Evolutionary conservation across 1,284 basidiomycete genomes (phyloP), one percentile per base, ranked within the genome.

Genomic region (Inonotus hispidus): DNA sequence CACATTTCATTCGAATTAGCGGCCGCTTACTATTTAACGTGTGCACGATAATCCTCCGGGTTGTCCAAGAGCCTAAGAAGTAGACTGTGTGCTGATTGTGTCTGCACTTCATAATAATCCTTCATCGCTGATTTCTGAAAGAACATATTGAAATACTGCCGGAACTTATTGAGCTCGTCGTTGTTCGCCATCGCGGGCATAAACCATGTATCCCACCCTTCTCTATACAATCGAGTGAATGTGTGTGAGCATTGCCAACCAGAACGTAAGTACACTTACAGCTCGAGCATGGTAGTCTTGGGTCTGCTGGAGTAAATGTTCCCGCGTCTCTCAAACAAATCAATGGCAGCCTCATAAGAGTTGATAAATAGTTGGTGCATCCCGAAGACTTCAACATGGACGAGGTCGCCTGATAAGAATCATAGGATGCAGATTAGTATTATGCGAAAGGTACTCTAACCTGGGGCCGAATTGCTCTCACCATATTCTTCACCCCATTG

Each of bases 401-500:
- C 68, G 32, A 79, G 53, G 32, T 68, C 68, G 25, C 68, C 68
- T 68, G n/a, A 13, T 27, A 52, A 49, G 35, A 47, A 52, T 50
- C n/a, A n/a, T n/a, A n/a, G n/a, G n/a, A n/a, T n/a, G n/a, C n/a
- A n/a, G n/a, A n/a, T n/a, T n/a, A n/a, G n/a, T n/a, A n/a, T n/a
- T n/a, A n/a, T n/a, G n/a, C n/a, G n/a, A n/a, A n/a, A n/a, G n/a
- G n/a, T n/a, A n/a, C n/a, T n/a, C n/a, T n/a, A n/a, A n/a, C n/a
- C n/a, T n/a, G n/a, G n/a, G n/a, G n/a, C n/a, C n/a, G n/a, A n/a
- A n/a, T n/a, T n/a, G 16, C 14, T 47, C 32, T 11, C 23, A 64
- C 66, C 66, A 55, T 67, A 67, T 21, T 60, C 52, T 39, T 63
- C 60, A 29, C 80, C 77, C 83, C 82, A 85, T 50, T 75, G 69